Base-by-base conservation (phyloP, 2,329 filamentous ascomycete genomes). In the Scedosporium boydii region DNA sequence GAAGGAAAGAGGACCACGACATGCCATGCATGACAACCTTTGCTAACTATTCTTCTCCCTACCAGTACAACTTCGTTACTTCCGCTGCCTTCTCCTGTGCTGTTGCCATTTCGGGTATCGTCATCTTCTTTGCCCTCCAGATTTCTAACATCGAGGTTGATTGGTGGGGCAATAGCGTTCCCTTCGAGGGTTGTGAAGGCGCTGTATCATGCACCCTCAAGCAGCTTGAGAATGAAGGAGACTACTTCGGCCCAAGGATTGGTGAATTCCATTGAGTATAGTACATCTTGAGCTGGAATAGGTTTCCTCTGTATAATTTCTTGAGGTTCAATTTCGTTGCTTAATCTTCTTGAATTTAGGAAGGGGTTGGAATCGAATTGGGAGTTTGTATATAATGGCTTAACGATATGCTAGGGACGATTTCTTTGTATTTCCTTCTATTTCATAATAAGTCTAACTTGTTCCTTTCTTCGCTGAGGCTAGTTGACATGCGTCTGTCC, bases 91-190 rank as follows among this genome's bases (percentile, higher is more conserved):
- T 80, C 69, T 79, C 75, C 21, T 77, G 76, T 26, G 80, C 76
- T 34, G 77, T 83, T 48, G 80, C 80, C 61, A 76, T 83, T 57
- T 71, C 79, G 0, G 80, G 73, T 60, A 76, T 83, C 64, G 71
- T 83, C 66, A 81, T 83, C 65, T 82, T 83, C 74, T 84, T 83
- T 66, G 73, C 76, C 14, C 69, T 83, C 16, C 76, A 81, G 65
- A 79, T 76, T 66, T 73, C 74, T n/a, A 72, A 73, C 4, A 70
- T 75, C 3, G 68, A 74, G 26, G 67, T 82, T 55, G 65, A 75
- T 7, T 82, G 80, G 80, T 82, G 79, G 79, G 80, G 80, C 41
- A 82, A 82, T 66, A 70, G 66, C 18, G 71, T 77, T 6, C 70
- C 74, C 3, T 70, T 72, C 16, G 65, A 73, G 60, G 78, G 78